Evolutionary conservation across 768 basidiomycete species (phyloP).

Genomic region (Kwoniella sp.): DNA sequence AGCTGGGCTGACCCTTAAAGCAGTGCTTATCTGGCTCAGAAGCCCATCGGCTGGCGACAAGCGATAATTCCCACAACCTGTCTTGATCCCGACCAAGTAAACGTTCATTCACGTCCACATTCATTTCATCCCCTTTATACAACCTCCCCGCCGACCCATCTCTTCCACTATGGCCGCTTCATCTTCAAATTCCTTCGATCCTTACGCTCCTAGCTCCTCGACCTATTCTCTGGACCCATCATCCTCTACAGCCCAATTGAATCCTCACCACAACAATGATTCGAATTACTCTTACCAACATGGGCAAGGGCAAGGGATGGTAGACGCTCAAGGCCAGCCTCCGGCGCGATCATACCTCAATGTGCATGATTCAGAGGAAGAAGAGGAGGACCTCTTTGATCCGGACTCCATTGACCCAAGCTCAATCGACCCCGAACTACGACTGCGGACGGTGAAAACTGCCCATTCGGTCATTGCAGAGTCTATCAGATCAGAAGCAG

Average conservation of each 20-base stretch:
- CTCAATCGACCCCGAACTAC: slow-evolving; percentile 71
- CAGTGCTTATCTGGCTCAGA: too few relatives aligned
- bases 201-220: slow-evolving; percentile 15
- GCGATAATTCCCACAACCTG: too few relatives aligned
- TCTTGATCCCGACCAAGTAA: too few relatives aligned
- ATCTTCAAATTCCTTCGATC: slow-evolving; percentile 5
- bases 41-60: too few relatives aligned
- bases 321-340: neutral
- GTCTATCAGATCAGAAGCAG: slow-evolving; percentile 71
- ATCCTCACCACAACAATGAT: neutral
- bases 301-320: neutral
- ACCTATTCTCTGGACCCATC: slow-evolving; percentile 14
- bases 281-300: neutral
- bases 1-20: too few relatives aligned
- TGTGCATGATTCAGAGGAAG: slow-evolving; percentile 26
- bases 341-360: slow-evolving; percentile 21
- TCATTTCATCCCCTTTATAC: neutral
- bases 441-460: slow-evolving; percentile 87
- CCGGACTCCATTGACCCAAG: slow-evolving; percentile 20
- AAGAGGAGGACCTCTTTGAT: slow-evolving; percentile 44
- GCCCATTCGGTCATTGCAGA: slow-evolving; percentile 88
- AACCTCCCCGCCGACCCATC: neutral
- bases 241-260: slow-evolving; percentile 15
- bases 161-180: slow-evolving; percentile 7
- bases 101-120: too few relatives aligned